Conservation (phyloP, 495 filamentous ascomycete genomes). For the Hypoxylon lienhwacheense region DNA sequence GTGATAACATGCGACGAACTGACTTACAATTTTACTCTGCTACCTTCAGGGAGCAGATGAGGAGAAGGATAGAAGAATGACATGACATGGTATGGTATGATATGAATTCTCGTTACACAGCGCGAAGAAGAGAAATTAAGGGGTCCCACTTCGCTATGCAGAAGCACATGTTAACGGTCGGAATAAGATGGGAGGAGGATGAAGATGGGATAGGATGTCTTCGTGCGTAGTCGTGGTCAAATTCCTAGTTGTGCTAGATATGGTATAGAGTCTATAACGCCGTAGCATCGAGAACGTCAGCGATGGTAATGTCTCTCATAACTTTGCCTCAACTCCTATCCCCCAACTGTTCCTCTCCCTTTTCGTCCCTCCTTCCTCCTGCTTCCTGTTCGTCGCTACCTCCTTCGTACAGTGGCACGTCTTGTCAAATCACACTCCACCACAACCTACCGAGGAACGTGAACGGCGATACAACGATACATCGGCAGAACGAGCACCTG, state of each 20-base stretch:
- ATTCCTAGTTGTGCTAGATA: background rate
- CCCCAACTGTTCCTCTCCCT: background rate
- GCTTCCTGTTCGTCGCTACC: background rate
- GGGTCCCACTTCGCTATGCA: constrained; percentile 17
- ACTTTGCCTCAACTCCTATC: no score
- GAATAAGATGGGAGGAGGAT: background rate
- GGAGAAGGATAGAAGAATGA: background rate
- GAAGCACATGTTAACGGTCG: constrained; percentile 11
- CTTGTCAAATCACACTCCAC: constrained; percentile 10
- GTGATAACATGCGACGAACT: no score
- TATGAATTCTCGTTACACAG: constrained; percentile 13
- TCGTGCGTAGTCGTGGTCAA: constrained; percentile 16
- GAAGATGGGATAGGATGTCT: background rate
- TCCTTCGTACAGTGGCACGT: background rate
- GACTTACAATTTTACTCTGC: no score
- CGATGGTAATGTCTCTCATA: no score
- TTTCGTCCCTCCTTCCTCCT: background rate
- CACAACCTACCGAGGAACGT: constrained; percentile 3
- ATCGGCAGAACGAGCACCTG: constrained; percentile 8
- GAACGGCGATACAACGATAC: background rate
- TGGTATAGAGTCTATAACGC: background rate
- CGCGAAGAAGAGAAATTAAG: constrained; percentile 9
- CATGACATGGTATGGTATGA: background rate
- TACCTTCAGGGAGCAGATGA: background rate
- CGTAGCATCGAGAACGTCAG: no score